Base-by-base conservation (phyloP, 1,284 basidiomycete genomes). In the Quambalaria eucalypti region DNA sequence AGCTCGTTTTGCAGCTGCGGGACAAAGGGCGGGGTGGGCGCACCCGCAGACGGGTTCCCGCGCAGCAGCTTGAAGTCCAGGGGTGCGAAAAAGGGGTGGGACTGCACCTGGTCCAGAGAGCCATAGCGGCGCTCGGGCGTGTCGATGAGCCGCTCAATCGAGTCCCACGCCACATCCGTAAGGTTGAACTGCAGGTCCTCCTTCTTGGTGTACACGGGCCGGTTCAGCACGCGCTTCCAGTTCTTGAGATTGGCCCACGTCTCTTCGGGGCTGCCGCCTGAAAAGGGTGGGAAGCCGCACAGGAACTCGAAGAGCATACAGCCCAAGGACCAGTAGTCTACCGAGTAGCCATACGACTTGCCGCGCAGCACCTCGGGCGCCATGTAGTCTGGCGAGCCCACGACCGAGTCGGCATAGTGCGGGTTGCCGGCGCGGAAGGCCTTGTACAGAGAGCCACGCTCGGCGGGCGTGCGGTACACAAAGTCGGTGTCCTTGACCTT, bases 161-260 rank as follows among this genome's bases (percentile, higher is more conserved):
- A 88, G 71, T 93, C 88, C 95, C 95, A 99, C 1, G 92, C 90
- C 8, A 86, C 78, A 75, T 99, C 93, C 2, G 84, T 84, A 62
- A 99, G 80, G 78, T 98, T 99, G 81, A 98, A 99, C 67, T 98
- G 90, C 51, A 93, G 80, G 77, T 98, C 95, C 75, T 98, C 92
- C 2, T 88, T 87, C 64, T 88, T 87, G 74, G 96, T 91, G 71
- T 98, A 98, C 64, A 95, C 87, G 1, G 95, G 95, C 60, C 95
- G 78, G 21, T 87, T 81, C 3, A 99, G 81, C 2, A 92, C 72
- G 66, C 87, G 87, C 25, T 85, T 83, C 95, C 95, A 99, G 76
- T 96, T 97, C 79, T 97, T 97, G 66, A 99, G 79, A 77, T 98
- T 98, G 21, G 90, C 90, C 91, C 95, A 99, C 0, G 95, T 99